Conservation (phyloP, 2,329 filamentous ascomycete genomes). For the Fusarium proliferatum region DNA sequence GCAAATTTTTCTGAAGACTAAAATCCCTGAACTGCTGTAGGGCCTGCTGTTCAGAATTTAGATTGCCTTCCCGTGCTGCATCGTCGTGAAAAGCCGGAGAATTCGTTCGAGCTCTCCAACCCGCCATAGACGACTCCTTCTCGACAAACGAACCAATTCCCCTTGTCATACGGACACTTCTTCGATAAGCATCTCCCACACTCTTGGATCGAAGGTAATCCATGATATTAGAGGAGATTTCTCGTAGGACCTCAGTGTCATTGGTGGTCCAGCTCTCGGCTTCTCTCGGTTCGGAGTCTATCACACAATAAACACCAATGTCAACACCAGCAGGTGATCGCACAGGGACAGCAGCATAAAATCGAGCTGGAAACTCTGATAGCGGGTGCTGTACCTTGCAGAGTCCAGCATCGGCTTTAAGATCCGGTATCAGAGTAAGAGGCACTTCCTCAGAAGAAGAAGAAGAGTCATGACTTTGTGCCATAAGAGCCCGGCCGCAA, state of each 20-base stretch:
- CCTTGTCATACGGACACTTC: constrained; percentile 53
- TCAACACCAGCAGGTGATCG: constrained; percentile 52
- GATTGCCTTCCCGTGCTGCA: constrained; percentile 14
- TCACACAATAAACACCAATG: constrained; percentile 54
- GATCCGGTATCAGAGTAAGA: constrained; percentile 50
- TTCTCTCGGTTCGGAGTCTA: constrained; percentile 25
- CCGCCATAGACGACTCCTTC: constrained; percentile 46
- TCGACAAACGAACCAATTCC: constrained; percentile 54
- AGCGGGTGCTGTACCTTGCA: constrained; percentile 36
- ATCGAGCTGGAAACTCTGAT: constrained; percentile 40
- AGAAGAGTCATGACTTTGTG: background rate
- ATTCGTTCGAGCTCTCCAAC: constrained; percentile 35
- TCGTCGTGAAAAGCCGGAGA: constrained; percentile 22
- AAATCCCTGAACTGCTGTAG: constrained; percentile 11
- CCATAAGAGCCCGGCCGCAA: constrained; percentile 45
- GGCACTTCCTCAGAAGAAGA: constrained; percentile 38
- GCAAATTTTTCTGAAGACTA: background rate
- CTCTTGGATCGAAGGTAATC: constrained; percentile 50
- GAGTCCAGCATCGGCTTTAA: constrained; percentile 48
- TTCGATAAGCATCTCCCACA: constrained; percentile 43
- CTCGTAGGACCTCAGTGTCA: constrained; percentile 43
- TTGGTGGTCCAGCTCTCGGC: constrained; percentile 39
- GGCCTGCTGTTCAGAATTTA: constrained; percentile 28
- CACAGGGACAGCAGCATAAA: constrained; percentile 57
- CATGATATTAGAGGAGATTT: constrained; percentile 51